Conservation (phyloP, 345 rosid species). For the Melastoma malabathricum region DNA sequence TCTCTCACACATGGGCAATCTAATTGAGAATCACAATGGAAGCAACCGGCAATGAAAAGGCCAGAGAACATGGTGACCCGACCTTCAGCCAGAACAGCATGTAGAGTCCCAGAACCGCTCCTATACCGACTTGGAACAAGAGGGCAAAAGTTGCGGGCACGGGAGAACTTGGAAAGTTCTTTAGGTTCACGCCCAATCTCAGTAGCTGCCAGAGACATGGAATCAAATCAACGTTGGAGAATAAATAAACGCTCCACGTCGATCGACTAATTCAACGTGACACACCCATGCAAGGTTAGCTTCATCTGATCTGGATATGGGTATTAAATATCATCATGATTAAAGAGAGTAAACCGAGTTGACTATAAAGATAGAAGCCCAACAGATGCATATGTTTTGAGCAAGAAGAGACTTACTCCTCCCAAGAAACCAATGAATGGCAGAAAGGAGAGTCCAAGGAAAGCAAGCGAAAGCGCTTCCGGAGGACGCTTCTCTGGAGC, state of each 20-base stretch:
- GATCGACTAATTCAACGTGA: too few relatives aligned
- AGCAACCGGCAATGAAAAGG: not conserved
- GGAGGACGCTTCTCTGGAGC: slow-evolving; percentile 85
- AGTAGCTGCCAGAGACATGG: slow-evolving; percentile 33
- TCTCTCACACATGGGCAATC: not conserved
- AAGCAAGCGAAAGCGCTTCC: slow-evolving; percentile 61
- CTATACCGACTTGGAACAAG: slow-evolving; percentile 82
- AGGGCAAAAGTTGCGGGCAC: slow-evolving; percentile 50
- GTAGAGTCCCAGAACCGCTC: slow-evolving; percentile 71
- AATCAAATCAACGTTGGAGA: not conserved
- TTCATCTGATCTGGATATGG: too few relatives aligned
- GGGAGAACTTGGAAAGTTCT: slow-evolving; percentile 67
- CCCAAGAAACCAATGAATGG: slow-evolving; percentile 70
- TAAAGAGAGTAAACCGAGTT: not conserved
- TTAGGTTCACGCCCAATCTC: slow-evolving; percentile 65
- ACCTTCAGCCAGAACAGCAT: slow-evolving; percentile 96
- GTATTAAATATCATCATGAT: too few relatives aligned
- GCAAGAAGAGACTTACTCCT: slow-evolving; percentile 51
- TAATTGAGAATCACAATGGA: not conserved
- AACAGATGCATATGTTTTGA: not conserved
- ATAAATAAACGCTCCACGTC: too few relatives aligned
- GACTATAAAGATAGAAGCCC: not conserved
- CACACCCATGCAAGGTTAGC: too few relatives aligned
- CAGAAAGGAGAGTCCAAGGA: slow-evolving; percentile 61
- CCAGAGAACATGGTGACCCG: slow-evolving; percentile 3